Evolutionary conservation across 2,329 filamentous ascomycete species (phyloP).

Genomic region (Claviceps citrina): DNA sequence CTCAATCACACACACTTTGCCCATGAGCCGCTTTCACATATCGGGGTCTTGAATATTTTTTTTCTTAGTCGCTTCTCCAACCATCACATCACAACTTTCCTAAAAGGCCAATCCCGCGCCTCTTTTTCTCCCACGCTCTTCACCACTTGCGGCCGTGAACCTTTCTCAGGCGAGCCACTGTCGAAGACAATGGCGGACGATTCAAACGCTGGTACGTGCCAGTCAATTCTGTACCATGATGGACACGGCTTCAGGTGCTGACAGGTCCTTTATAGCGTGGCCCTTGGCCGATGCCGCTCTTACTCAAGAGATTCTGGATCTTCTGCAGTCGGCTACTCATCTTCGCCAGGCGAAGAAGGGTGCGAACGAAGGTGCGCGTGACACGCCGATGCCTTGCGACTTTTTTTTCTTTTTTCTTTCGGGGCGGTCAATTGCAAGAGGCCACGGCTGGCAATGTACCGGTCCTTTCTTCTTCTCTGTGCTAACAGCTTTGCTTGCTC

Average conservation of each 20-base stretch:
- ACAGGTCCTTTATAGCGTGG: too few relatives aligned
- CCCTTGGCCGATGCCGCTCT: slow-evolving; percentile 58
- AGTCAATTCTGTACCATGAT: too few relatives aligned
- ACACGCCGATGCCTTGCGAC: neutral
- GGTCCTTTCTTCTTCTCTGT: neutral
- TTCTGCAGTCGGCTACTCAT: slow-evolving; percentile 57
- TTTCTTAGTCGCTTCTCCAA: too few relatives aligned
- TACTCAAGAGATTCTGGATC: slow-evolving; percentile 68
- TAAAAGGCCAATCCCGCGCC: too few relatives aligned
- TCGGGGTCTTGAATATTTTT: too few relatives aligned
- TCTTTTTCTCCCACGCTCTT: neutral
- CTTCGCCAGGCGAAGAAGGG: slow-evolving; percentile 72
- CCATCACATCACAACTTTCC: too few relatives aligned
- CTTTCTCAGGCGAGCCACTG: slow-evolving; percentile 25
- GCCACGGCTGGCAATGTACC: neutral
- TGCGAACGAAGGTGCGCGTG: slow-evolving; percentile 52
- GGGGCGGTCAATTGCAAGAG: too few relatives aligned
- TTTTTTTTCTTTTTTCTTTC: too few relatives aligned
- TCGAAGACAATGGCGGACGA: slow-evolving; percentile 14
- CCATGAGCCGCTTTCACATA: too few relatives aligned
- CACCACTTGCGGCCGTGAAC: slow-evolving; percentile 36
- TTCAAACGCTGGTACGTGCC: slow-evolving; percentile 12
- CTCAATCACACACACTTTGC: neutral
- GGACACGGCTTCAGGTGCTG: too few relatives aligned
- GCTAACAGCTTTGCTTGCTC: slow-evolving; percentile 7